phyloP scores from a whole-genome alignment of 176 grass and related monocot genomes.

The Pontederia paniculata region DNA sequence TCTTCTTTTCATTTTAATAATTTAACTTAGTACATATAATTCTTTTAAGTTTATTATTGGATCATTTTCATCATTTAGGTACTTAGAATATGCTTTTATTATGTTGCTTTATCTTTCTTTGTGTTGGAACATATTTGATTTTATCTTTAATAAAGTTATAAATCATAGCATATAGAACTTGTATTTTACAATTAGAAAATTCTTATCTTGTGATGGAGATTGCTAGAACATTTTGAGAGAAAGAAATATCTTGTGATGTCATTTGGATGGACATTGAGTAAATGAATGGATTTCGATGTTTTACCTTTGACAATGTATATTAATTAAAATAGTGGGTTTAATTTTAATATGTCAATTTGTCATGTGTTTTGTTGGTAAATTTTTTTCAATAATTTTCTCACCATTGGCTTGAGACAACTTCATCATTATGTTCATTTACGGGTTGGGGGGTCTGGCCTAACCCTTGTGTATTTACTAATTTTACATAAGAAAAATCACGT shows the following conservation, averaged over 20 bases:
- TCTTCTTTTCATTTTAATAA: not conserved
- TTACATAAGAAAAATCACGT: too few species aligned
- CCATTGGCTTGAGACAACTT: too few species aligned
- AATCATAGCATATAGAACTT: not conserved
- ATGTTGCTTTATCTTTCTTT: too few species aligned
- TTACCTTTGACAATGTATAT: constrained; percentile 71
- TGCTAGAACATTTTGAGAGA: constrained; percentile 72
- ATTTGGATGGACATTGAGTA: constrained; percentile 97
- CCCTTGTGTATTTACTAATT: too few species aligned
- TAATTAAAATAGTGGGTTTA: not conserved
- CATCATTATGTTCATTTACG: too few species aligned
- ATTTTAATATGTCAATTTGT: not conserved
- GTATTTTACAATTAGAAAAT: not conserved
- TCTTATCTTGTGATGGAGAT: constrained; percentile 34
- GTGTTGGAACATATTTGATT: too few species aligned
- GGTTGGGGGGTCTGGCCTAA: too few species aligned
- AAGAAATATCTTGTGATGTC: constrained; percentile 78
- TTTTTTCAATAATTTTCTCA: too few species aligned
- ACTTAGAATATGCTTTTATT: too few species aligned
- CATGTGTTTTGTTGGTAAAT: too few species aligned
- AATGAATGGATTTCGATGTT: constrained; percentile 91
- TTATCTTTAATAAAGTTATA: too few species aligned
- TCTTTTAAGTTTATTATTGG: not conserved
- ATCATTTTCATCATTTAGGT: too few species aligned
- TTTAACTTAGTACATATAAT: constrained; percentile 7